Conservation (phyloP, 2,329 filamentous ascomycete species). For the Diplodia seriata region DNA sequence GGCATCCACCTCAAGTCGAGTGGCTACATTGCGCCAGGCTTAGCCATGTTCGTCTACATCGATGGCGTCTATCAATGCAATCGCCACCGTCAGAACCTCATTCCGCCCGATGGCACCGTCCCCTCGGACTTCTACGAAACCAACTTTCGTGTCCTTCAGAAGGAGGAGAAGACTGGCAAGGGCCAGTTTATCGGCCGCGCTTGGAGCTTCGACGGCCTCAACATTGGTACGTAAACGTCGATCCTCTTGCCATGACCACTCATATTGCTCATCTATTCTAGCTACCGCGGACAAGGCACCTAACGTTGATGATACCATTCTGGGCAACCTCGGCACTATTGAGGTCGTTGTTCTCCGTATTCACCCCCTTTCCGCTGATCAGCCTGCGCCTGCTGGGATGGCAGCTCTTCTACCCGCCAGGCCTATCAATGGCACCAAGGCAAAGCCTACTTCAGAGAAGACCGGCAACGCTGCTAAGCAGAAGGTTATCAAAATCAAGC, state of each 20-base stretch:
- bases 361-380: conserved; percentile 36
- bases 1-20: conserved; percentile 57
- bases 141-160: conserved; percentile 60
- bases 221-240: conserved; percentile 50
- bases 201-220: conserved; percentile 61
- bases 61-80: conserved; percentile 66
- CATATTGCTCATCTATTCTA: neutral
- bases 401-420: neutral
- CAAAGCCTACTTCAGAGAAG: neutral
- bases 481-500: neutral
- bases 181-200: conserved; percentile 58
- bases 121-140: conserved; percentile 46
- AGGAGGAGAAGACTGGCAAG: conserved; percentile 57
- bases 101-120: conserved; percentile 38
- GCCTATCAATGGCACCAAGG: neutral
- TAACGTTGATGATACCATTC: conserved; percentile 40
- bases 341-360: conserved; percentile 58
- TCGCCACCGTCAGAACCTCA: conserved; percentile 57
- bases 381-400: neutral
- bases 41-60: conserved; percentile 64
- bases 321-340: conserved; percentile 54
- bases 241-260: neutral
- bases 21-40: conserved; percentile 60
- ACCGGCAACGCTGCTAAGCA: neutral
- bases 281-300: conserved; percentile 47